Evolutionary conservation across 345 rosid genomes (phyloP), one percentile per base, ranked within the genome.

Genomic region (Populus euphratica): DNA sequence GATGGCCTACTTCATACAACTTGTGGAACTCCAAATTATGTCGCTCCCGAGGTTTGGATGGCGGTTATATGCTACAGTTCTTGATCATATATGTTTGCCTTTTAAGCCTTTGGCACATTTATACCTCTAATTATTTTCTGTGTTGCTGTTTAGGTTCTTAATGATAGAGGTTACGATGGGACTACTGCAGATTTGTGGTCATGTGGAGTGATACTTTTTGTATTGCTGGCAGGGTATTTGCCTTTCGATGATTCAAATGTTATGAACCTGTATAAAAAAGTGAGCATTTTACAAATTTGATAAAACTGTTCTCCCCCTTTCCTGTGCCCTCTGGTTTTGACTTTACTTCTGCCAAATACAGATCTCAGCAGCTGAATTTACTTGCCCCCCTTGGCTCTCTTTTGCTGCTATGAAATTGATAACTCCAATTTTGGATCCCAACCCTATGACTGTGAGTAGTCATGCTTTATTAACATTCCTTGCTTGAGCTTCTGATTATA

Each of bases 221-320:
- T 96, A 47, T 80, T 96, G 88, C 95, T 96, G 76, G 98, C 98
- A 74, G 98, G 99, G 79, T 93, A 96, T 88, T 96, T 96, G 89
- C 99, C 99, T 88, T 96, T 96, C 20, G 99, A 96, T 84, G 99
- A 96, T 88, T 79, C 96, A 87, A 96, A 91, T 96, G 89, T 96
- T 66, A 87, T 93, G 86, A 92, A 86, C 90, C 97, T 96, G 71
- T 96, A 96, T 82, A 93, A 90, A 74, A 96, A 91, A 86, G 99
- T 96, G 90, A 90, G 98, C 87, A 81, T 85, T 82, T 84, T 23
- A 59, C 59, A 66, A 73, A 68, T 66, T 70, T 47, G 69, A 66
- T 64, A 38, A 18, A 49, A 14, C n/a, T 71, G 63, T 64, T 80
- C 59, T 78, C 43, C 78, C 25, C 25, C 41, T 39, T 78, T 69